Evolutionary conservation across 805 yeast genomes (phyloP).

Genomic region (Starmerella roubikii): DNA sequence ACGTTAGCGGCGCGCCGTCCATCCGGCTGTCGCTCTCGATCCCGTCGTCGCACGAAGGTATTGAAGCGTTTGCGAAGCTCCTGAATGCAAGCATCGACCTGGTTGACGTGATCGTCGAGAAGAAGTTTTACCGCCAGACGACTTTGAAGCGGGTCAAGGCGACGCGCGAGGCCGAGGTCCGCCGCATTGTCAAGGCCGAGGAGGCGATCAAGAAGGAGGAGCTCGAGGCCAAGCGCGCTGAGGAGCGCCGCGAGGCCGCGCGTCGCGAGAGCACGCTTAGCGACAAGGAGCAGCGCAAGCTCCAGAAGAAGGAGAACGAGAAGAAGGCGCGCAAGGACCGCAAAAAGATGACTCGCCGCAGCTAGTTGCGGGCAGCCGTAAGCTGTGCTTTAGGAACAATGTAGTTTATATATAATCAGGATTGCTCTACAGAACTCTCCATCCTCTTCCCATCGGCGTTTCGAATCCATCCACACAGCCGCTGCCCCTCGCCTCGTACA

Average conservation of each 20-base stretch:
- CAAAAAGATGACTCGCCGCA: slow-evolving; percentile 14
- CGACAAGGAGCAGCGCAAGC: slow-evolving; percentile 67
- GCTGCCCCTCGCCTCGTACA: slow-evolving; percentile 42
- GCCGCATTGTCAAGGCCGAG: slow-evolving; percentile 53
- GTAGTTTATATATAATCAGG: not conserved
- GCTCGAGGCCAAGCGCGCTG: slow-evolving; percentile 51
- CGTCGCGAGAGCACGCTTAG: slow-evolving; percentile 51
- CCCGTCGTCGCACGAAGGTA: slow-evolving; percentile 38
- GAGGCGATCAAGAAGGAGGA: slow-evolving; percentile 57
- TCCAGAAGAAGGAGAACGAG: slow-evolving; percentile 64
- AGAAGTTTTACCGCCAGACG: slow-evolving; percentile 55
- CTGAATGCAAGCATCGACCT: slow-evolving; percentile 44
- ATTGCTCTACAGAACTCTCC: slow-evolving; percentile 40
- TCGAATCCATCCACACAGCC: slow-evolving; percentile 43
- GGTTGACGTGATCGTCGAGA: slow-evolving; percentile 44
- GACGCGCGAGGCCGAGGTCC: slow-evolving; percentile 60
- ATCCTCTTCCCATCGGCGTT: slow-evolving; percentile 49
- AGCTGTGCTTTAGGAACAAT: not conserved
- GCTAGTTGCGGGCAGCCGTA: too few relatives aligned
- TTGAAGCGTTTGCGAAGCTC: slow-evolving; percentile 36
- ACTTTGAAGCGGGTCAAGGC: slow-evolving; percentile 53
- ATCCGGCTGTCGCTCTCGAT: slow-evolving; percentile 42
- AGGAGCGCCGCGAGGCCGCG: slow-evolving; percentile 39
- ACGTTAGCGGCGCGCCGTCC: slow-evolving; percentile 22
- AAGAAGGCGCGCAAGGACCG: slow-evolving; percentile 61